phyloP scores from a whole-genome alignment of 1,284 basidiomycete genomes.

The Trichosporon inkin region DNA sequence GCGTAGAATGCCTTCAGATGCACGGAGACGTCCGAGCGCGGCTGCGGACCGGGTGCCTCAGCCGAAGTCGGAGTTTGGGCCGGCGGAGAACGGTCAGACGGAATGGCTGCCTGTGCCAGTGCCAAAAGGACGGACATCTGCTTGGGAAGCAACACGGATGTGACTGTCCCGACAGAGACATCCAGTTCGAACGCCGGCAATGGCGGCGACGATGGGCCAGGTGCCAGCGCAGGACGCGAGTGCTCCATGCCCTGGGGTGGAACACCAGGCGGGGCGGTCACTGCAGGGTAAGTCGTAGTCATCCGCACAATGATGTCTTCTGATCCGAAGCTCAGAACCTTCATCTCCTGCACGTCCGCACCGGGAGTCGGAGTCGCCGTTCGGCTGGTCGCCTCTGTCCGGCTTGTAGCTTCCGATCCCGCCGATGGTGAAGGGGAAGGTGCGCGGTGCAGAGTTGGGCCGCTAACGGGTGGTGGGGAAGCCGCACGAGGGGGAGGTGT shows the following conservation, averaged over 20 bases:
- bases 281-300: constrained; percentile 19
- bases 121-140: constrained; percentile 32
- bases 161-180: constrained; percentile 29
- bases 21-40: constrained; percentile 24
- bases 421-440: background rate
- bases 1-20: constrained; percentile 33
- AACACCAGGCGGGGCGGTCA: background rate
- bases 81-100: background rate
- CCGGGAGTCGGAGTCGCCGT: constrained; percentile 29
- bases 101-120: constrained; percentile 16
- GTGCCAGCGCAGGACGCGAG: background rate
- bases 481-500: background rate
- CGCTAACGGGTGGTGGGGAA: background rate
- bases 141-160: constrained; percentile 29
- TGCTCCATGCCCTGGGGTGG: background rate
- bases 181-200: constrained; percentile 28
- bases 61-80: background rate
- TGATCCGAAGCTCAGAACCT: constrained; percentile 39
- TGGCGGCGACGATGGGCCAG: background rate
- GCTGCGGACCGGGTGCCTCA: constrained; percentile 2
- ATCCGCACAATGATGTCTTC: constrained; percentile 43
- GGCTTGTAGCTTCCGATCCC: background rate
- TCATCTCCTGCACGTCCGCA: constrained; percentile 14
- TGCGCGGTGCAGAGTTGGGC: background rate
- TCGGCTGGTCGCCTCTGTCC: constrained; percentile 16